Evolutionary conservation across 345 rosid species (phyloP).

Genomic region (Sonneratia alba): DNA sequence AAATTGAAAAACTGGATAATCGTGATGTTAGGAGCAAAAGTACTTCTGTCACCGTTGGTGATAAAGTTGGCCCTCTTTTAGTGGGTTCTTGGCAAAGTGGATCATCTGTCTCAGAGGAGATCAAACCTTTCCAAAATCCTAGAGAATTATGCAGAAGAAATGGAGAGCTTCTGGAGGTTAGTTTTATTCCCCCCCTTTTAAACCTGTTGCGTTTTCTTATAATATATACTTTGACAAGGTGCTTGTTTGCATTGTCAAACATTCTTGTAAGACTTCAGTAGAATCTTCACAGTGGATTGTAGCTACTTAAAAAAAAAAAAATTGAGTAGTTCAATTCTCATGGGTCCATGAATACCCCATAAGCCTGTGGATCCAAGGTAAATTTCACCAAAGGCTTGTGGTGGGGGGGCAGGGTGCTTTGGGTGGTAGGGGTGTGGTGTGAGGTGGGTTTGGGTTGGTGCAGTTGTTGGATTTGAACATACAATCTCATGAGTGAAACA

Average conservation of each 20-base stretch:
- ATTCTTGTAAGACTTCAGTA: background rate
- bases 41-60: conserved; percentile 20
- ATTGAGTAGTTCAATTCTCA: too few relatives aligned
- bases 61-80: conserved; percentile 23
- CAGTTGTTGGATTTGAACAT: too few relatives aligned
- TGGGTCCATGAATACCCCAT: too few relatives aligned
- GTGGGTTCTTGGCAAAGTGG: conserved; percentile 49
- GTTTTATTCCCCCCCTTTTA: conserved; percentile 7
- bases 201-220: background rate
- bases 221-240: background rate
- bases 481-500: too few relatives aligned
- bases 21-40: conserved; percentile 24
- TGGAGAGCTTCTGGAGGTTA: conserved; percentile 89
- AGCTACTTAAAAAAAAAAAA: too few relatives aligned
- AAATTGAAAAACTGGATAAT: conserved; percentile 19
- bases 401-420: too few relatives aligned
- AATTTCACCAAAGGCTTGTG: too few relatives aligned
- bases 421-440: too few relatives aligned
- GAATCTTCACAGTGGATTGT: background rate
- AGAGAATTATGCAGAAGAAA: conserved; percentile 65
- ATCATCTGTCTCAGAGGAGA: conserved; percentile 26
- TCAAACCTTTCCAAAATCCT: conserved; percentile 41
- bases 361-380: too few relatives aligned
- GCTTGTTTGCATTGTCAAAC: background rate
- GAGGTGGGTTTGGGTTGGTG: too few relatives aligned